Conservation (phyloP, 202 grass and related monocot genomes). For the Schoenoplectus triqueter region DNA sequence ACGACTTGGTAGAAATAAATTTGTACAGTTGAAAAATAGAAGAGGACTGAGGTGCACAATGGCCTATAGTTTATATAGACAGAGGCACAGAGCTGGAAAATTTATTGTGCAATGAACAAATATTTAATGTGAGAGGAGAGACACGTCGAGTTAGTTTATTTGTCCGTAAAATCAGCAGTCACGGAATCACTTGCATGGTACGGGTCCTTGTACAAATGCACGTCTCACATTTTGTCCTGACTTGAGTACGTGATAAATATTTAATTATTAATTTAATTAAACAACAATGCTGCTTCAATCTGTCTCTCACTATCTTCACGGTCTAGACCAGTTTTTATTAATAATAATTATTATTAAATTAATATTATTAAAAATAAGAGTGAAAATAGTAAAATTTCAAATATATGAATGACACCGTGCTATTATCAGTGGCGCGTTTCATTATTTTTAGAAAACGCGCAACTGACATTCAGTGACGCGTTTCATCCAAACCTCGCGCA, state of each 20-base stretch:
- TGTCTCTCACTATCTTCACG: too few relatives aligned
- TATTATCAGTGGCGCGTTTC: too few relatives aligned
- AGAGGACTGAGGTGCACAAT: not conserved
- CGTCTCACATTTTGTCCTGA: constrained; percentile 2
- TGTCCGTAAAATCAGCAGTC: constrained; percentile 20
- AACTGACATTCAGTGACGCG: too few relatives aligned
- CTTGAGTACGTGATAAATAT: not conserved
- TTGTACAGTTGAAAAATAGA: not conserved
- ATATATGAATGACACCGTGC: too few relatives aligned
- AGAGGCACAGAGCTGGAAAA: not conserved
- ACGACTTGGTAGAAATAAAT: not conserved
- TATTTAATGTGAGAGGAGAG: not conserved
- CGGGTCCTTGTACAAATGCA: not conserved
- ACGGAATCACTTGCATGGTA: not conserved
- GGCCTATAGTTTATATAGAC: not conserved
- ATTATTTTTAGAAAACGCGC: too few relatives aligned
- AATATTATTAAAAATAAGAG: too few relatives aligned
- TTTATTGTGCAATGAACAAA: not conserved
- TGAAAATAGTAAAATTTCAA: too few relatives aligned
- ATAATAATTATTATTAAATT: too few relatives aligned
- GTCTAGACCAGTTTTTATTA: too few relatives aligned
- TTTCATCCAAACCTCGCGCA: too few relatives aligned
- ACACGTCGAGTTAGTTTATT: not conserved
- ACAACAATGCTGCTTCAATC: too few relatives aligned
- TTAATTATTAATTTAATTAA: too few relatives aligned